Evolutionary conservation across 2,329 filamentous ascomycete species (phyloP), one percentile per base, ranked within the genome.

Genomic region (Stachybotrys elegans): DNA sequence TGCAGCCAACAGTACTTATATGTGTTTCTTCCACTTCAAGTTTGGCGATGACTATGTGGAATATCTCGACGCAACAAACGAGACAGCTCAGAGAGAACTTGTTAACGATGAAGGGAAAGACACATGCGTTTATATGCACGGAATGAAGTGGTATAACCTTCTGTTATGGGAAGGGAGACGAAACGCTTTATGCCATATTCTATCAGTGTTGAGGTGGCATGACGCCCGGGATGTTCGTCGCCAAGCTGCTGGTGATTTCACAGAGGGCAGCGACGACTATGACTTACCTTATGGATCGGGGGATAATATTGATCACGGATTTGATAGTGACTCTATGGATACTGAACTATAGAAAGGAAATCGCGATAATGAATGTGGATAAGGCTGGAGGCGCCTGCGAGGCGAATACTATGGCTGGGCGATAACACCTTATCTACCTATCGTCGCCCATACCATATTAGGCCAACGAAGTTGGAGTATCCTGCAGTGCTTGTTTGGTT

Each of bases 101-200:
- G 19, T 31, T 22, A 13, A 40, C 29, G 34, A 44, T 8, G 5
- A 14, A 6, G 14, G 17, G 4, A 38, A 37, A 17, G 42, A 44
- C 11, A 22, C 42, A 14, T 39, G 20, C 20, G 42, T 44, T 25
- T 32, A 44, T 17, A 32, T 44, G 42, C 11, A 31, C 14, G 34
- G 19, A 31, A 38, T 35, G 12, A 23, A 34, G 19, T 44, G 42
- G 42, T 44, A 39, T 34, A 42, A 45, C 43, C 37, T 41, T 11
- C 19, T 35, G 19, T 22, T 23, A 22, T 4, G 16, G 8, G 25
- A 39, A 4, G 42, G 42, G 6, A 44, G 42, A 22, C 17, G 7
- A 34, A 32, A 8, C 13, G 42, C 36, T 11, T 35, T 44, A 11
- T 44, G 42, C 23, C 34, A 44, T 21, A 29, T 44, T 25, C 20